These are phyloP conservation scores for Penicillium brasilianum DNA, from an alignment of 2,329 filamentous ascomycete genomes.

Conservation along the genomic window DNA sequence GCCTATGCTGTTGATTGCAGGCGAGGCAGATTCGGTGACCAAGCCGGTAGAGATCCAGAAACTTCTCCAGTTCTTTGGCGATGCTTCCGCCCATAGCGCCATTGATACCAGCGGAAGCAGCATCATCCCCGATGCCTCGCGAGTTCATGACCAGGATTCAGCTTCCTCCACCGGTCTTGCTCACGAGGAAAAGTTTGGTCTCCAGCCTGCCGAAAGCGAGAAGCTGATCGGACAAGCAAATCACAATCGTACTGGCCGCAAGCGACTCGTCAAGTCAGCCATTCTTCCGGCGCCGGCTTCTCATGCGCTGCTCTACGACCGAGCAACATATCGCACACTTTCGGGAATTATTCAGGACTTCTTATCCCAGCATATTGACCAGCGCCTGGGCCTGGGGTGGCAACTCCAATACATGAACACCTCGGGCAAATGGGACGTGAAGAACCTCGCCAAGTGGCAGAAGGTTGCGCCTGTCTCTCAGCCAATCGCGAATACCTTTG, in stretches of 20 bases:
- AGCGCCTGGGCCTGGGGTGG: conserved; percentile 82
- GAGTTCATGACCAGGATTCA: conserved; percentile 32
- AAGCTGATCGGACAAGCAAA: conserved; percentile 20
- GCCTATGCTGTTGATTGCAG: conserved; percentile 79
- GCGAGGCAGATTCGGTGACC: conserved; percentile 76
- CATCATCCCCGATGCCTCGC: conserved; percentile 40
- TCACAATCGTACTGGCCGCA: conserved; percentile 42
- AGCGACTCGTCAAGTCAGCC: conserved; percentile 66
- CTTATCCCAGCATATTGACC: conserved; percentile 73
- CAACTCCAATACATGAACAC: conserved; percentile 87
- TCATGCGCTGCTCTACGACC: conserved; percentile 83
- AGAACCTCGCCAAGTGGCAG: conserved; percentile 92
- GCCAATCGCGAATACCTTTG: conserved; percentile 78
- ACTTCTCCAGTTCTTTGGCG: conserved; percentile 59
- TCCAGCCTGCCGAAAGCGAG: conserved; percentile 30
- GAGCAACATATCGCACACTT: conserved; percentile 73
- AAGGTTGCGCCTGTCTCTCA: conserved; percentile 76
- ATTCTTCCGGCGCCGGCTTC: conserved; percentile 77
- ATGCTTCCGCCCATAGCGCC: conserved; percentile 32
- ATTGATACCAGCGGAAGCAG: conserved; percentile 32
- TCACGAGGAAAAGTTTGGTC: conserved; percentile 36
- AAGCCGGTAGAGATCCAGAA: conserved; percentile 72
- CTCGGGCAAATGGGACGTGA: conserved; percentile 96
- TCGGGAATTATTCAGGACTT: conserved; percentile 85
- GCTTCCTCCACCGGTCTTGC: conserved; percentile 23